A percentile compares a stretch with the other conserved stretches of the same genome.
These are phyloP conservation scores for Aspergillus uvarum DNA, from an alignment of 2,329 filamentous ascomycete genomes.

Conservation along the genomic window DNA sequence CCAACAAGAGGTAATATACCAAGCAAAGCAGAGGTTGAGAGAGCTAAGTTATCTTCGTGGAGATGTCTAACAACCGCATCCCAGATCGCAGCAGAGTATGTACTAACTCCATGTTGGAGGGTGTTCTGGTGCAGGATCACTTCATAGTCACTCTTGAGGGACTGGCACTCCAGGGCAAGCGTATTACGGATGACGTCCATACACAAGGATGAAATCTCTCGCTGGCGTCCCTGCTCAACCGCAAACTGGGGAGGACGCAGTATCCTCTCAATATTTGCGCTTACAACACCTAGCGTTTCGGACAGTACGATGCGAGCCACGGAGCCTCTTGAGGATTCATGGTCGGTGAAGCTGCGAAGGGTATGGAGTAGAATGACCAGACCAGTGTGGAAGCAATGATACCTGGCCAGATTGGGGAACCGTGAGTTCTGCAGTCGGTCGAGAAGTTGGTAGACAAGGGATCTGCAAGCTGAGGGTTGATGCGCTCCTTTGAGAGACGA, in stretches of 20 bases:
- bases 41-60: constrained; percentile 62
- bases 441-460: constrained; percentile 74
- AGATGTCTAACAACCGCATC: constrained; percentile 70
- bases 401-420: constrained; percentile 44
- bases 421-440: constrained; percentile 50
- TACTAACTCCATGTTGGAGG: constrained; percentile 66
- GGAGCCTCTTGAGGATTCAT: constrained; percentile 45
- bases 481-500: constrained; percentile 73
- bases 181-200: constrained; percentile 66
- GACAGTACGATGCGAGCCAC: constrained; percentile 50
- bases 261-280: constrained; percentile 54
- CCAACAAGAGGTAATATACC: constrained; percentile 70
- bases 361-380: constrained; percentile 48
- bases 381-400: constrained; percentile 49
- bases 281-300: constrained; percentile 49
- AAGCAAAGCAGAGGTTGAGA: constrained; percentile 73
- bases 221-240: constrained; percentile 48
- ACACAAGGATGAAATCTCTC: constrained; percentile 56
- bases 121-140: constrained; percentile 61
- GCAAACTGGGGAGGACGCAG: constrained; percentile 57
- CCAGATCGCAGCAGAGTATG: constrained; percentile 75
- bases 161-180: constrained; percentile 69
- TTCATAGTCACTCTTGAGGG: constrained; percentile 66
- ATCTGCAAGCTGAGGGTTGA: constrained; percentile 75
- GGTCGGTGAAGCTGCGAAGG: constrained; percentile 49